Percentiles rank a stretch among this genome's conserved stretches.
Evolutionary conservation across 371 early-diverging fungal species (phyloP).

Genomic region (Coemansia sp.): DNA sequence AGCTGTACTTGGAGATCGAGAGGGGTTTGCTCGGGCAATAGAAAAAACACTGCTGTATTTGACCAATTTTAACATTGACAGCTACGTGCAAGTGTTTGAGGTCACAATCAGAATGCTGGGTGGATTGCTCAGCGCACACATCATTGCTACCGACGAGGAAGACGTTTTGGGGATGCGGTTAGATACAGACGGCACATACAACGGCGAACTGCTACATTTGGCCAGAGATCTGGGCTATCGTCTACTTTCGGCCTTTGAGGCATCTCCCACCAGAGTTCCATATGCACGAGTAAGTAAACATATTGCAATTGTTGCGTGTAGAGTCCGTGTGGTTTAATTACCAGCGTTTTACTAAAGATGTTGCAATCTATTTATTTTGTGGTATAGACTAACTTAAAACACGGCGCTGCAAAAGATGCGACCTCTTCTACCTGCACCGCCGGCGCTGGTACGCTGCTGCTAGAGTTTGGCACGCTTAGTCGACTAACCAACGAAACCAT

Average conservation of each 20-base stretch:
- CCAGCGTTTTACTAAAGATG: neutral
- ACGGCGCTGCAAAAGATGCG: constrained; percentile 70
- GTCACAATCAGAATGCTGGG: constrained; percentile 90
- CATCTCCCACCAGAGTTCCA: constrained; percentile 82
- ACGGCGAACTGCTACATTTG: constrained; percentile 71
- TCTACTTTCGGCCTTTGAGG: constrained; percentile 86
- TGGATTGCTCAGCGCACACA: constrained; percentile 84
- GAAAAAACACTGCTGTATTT: constrained; percentile 63
- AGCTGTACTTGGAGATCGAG: constrained; percentile 73
- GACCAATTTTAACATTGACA: constrained; percentile 73
- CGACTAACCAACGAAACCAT: constrained; percentile 74
- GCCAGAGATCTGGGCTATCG: constrained; percentile 84
- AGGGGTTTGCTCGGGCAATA: constrained; percentile 74
- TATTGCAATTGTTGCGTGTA: neutral
- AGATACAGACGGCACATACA: constrained; percentile 55
- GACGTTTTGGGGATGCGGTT: constrained; percentile 56
- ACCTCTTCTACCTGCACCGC: constrained; percentile 86
- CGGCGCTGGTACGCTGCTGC: constrained; percentile 86
- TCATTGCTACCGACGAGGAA: constrained; percentile 72
- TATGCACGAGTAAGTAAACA: constrained; percentile 61
- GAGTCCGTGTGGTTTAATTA: neutral
- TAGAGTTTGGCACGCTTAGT: constrained; percentile 93
- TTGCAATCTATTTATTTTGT: neutral
- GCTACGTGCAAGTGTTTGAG: constrained; percentile 93
- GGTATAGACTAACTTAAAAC: constrained; percentile 61